Conservation (phyloP, 257 asterid species). For the Ballota nigra region DNA sequence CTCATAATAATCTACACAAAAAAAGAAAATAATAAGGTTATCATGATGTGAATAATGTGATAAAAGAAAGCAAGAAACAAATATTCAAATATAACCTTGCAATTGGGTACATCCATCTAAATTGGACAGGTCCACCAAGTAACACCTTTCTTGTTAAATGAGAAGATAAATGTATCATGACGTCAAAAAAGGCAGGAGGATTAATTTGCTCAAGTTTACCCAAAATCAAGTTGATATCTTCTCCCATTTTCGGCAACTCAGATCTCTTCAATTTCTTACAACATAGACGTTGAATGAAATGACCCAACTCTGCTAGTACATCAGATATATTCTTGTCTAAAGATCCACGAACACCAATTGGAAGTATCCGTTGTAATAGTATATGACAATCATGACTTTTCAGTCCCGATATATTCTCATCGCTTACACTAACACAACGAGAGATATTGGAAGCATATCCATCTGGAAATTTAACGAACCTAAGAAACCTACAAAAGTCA, state of each 20-base stretch:
- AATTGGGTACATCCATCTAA: too few species aligned
- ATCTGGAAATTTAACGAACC: background rate
- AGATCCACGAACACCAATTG: background rate
- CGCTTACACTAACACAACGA: background rate
- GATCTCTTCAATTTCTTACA: background rate
- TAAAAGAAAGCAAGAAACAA: too few species aligned
- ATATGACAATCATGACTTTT: slow-evolving; percentile 21
- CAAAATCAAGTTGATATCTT: background rate
- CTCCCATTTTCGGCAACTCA: background rate
- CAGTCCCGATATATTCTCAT: background rate
- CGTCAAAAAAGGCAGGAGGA: background rate
- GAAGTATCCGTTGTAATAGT: background rate
- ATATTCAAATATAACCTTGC: too few species aligned
- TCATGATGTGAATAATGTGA: too few species aligned
- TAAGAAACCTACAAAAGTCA: background rate
- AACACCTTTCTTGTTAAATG: background rate
- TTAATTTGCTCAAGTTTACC: background rate
- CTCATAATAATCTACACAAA: too few species aligned
- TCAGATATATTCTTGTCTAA: background rate
- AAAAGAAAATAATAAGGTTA: too few species aligned
- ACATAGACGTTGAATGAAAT: background rate
- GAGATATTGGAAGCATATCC: slow-evolving; percentile 20
- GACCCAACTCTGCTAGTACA: background rate
- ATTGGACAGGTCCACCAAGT: too few species aligned
- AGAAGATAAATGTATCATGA: background rate